A percentile compares a stretch with the other conserved stretches of the same genome.
Evolutionary conservation across 306 rosid species (phyloP).

Genomic region (Acacia acuminata): DNA sequence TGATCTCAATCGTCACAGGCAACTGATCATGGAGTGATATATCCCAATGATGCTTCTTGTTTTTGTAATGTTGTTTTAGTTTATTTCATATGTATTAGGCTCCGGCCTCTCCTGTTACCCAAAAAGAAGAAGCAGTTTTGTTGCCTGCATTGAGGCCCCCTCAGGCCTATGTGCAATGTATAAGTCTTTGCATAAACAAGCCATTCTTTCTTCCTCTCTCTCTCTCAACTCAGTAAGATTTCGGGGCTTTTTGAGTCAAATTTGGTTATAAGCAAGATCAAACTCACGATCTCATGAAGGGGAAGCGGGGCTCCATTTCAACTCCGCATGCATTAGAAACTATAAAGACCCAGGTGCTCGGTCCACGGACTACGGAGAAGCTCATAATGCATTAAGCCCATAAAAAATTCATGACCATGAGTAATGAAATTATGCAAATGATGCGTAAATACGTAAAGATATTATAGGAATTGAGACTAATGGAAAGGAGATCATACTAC

Average conservation of each 20-base stretch:
- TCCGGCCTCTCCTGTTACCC: not conserved
- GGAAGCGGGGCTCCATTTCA: not conserved
- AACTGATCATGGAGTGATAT: slow-evolving; percentile 67
- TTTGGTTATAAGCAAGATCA: no score
- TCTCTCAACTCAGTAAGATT: not conserved
- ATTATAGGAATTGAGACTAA: not conserved
- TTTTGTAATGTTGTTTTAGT: not conserved
- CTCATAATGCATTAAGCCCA: not conserved
- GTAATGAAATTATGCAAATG: not conserved
- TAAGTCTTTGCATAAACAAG: not conserved
- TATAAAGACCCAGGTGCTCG: not conserved
- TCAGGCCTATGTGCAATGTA: slow-evolving; percentile 5
- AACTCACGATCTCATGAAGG: no score
- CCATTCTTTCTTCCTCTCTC: not conserved
- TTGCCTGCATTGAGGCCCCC: not conserved
- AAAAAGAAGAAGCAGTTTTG: not conserved
- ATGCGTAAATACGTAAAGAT: not conserved
- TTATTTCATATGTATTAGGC: not conserved
- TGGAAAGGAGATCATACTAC: not conserved
- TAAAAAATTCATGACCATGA: not conserved
- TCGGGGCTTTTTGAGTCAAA: not conserved
- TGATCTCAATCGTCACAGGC: slow-evolving; percentile 73
- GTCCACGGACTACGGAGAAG: not conserved
- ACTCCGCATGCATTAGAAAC: not conserved
- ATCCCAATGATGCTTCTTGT: slow-evolving; percentile 11